A percentile compares a stretch with the other conserved stretches of the same genome.
Evolutionary conservation across 2,329 filamentous ascomycete genomes (phyloP).

Genomic region (Colletotrichum sp.): DNA sequence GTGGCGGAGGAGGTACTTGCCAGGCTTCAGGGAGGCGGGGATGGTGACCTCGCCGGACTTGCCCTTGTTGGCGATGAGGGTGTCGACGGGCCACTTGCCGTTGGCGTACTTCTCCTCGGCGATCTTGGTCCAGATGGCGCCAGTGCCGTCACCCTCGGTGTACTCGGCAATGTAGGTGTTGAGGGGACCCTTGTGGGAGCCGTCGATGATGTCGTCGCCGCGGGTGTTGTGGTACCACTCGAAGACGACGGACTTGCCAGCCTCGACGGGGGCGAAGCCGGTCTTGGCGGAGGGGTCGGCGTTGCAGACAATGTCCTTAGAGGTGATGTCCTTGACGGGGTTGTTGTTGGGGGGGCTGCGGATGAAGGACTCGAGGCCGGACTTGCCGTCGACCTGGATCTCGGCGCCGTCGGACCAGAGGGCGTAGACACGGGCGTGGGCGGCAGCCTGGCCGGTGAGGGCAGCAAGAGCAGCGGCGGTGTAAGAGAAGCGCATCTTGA

Average conservation of each 20-base stretch:
- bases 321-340: slow-evolving; percentile 49
- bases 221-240: slow-evolving; percentile 58
- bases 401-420: slow-evolving; percentile 53
- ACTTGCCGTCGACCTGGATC: background rate
- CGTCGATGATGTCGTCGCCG: slow-evolving; percentile 56
- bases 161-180: slow-evolving; percentile 56
- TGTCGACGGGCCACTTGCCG: slow-evolving; percentile 46
- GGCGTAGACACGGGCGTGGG: slow-evolving; percentile 51
- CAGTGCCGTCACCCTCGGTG: slow-evolving; percentile 45
- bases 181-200: slow-evolving; percentile 58
- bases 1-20: slow-evolving; percentile 59
- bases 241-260: slow-evolving; percentile 51
- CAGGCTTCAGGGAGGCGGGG: slow-evolving; percentile 47
- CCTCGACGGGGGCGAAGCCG: slow-evolving; percentile 46
- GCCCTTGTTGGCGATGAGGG: slow-evolving; percentile 54
- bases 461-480: slow-evolving; percentile 28
- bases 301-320: slow-evolving; percentile 48
- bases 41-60: slow-evolving; percentile 49
- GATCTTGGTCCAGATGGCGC: slow-evolving; percentile 56
- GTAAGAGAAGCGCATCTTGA: slow-evolving; percentile 39
- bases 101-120: slow-evolving; percentile 40
- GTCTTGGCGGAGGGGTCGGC: slow-evolving; percentile 38
- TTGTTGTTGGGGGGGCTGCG: slow-evolving; percentile 48
- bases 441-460: slow-evolving; percentile 41
- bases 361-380: slow-evolving; percentile 48